Percentiles rank a stretch among this genome's conserved stretches.
phyloP scores from a whole-genome alignment of 306 rosid species.

The Acacia acuminata region DNA sequence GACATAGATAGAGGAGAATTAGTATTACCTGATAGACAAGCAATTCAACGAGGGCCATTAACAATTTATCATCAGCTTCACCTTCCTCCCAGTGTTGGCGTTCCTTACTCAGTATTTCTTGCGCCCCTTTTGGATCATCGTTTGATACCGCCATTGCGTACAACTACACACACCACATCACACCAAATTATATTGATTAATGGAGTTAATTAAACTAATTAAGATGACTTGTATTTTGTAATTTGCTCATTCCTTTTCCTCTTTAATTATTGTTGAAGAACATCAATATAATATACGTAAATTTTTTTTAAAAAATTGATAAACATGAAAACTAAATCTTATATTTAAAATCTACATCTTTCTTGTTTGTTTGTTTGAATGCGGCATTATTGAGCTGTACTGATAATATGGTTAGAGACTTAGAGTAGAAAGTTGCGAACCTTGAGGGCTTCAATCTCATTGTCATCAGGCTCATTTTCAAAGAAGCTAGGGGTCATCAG shows the following conservation, averaged over 20 bases:
- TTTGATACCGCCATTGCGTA: neutral
- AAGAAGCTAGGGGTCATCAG: neutral
- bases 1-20: too few species aligned
- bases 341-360: too few species aligned
- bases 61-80: neutral
- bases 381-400: neutral
- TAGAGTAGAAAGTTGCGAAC: constrained; percentile 14
- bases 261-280: too few species aligned
- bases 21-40: neutral
- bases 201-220: too few species aligned
- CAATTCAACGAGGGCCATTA: neutral
- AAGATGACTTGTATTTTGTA: too few species aligned
- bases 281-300: too few species aligned
- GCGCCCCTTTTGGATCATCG: neutral
- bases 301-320: fast-evolving
- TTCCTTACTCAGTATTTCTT: neutral
- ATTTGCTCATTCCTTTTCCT: too few species aligned
- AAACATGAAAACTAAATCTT: too few species aligned
- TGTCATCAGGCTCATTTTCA: neutral
- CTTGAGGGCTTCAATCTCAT: neutral
- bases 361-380: neutral
- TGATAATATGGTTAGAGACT: neutral
- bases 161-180: neutral
- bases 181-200: neutral
- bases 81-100: neutral